Percentiles rank a stretch among this genome's conserved stretches.
These are phyloP conservation scores for Zymoseptoria ardabiliae DNA, from an alignment of 2,329 filamentous ascomycete species.

Conservation along the genomic window DNA sequence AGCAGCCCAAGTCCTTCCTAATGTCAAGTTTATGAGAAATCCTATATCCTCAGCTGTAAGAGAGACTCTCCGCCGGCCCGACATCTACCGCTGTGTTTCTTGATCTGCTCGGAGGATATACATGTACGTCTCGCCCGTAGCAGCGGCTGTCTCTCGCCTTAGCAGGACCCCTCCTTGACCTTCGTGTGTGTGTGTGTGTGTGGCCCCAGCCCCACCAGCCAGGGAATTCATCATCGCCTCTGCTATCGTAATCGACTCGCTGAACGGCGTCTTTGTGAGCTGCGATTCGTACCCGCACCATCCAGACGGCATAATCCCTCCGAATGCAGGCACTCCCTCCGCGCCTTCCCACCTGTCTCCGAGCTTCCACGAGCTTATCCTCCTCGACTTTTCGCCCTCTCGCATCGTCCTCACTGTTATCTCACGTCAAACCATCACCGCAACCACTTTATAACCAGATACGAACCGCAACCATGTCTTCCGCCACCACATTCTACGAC, in stretches of 20 bases:
- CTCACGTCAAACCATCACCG: not conserved
- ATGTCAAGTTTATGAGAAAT: too few species aligned
- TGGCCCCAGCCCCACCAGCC: not conserved
- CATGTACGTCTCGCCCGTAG: too few species aligned
- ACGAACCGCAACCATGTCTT: constrained; percentile 49
- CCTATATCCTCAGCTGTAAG: too few species aligned
- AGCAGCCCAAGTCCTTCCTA: too few species aligned
- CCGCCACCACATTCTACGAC: constrained; percentile 68
- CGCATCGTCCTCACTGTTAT: not conserved
- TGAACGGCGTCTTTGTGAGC: not conserved
- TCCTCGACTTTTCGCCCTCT: not conserved
- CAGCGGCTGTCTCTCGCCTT: too few species aligned
- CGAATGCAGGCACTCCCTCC: not conserved
- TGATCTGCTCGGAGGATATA: too few species aligned
- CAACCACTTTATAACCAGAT: constrained; percentile 1
- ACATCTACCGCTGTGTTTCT: too few species aligned
- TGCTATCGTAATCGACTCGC: not conserved
- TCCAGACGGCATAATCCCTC: not conserved
- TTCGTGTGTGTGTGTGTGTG: too few species aligned
- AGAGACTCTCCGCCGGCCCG: too few species aligned
- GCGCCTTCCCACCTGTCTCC: not conserved
- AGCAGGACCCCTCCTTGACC: too few species aligned
- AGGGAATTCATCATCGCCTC: not conserved
- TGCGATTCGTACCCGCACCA: not conserved
- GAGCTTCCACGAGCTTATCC: not conserved